Base-by-base conservation (phyloP, 768 basidiomycete species). In the Lactarius pseudohatsudake region DNA sequence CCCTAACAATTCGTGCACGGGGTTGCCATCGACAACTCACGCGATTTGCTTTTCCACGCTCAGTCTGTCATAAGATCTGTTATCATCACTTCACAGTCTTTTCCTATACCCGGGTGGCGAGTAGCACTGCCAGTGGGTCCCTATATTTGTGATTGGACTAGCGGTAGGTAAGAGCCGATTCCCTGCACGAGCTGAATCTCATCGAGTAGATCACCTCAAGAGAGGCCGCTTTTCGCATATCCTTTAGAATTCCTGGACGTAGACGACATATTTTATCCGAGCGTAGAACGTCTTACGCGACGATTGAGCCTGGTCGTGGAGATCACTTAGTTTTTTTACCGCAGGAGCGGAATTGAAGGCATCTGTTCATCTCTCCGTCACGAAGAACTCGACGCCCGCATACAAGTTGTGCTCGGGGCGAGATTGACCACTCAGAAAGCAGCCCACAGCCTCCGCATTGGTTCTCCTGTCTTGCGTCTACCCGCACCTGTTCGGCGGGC, bases 211-310 rank as follows among this genome's bases (percentile, higher is more conserved):
- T 4, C 16, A 54, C 20, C 18, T 28, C 15, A 38, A 36, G 41
- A 34, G 38, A 43, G 64, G 59, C 32, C 34, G 28, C 53, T 43
- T 53, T 43, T 53, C 40, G 1, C 53, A 38, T 13, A 34, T 55
- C 16, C 59, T 32, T 32, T 65, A 60, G 53, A 55, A 41, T 55
- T 65, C 34, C 43, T 65, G 40, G 64, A 65, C 22, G 41, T 38
- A 28, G 30, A 34, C 6, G 58, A 60, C 30, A 36, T 60, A 59
- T 43, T 60, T 30, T 61, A 59, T 41, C 43, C 53, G 30, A 56
- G 59, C 18, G 32, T 38, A 4, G 59, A 61, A 45, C 53, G 50
- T n/a, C 47, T 53, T 40, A 56, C 40, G 15, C 50, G 26, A n/a
- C 41, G 32, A 22, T 43, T 53, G 20, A 55, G 38, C 41, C 41